phyloP scores from a whole-genome alignment of 257 asterid genomes.

The Gentiana dahurica region DNA sequence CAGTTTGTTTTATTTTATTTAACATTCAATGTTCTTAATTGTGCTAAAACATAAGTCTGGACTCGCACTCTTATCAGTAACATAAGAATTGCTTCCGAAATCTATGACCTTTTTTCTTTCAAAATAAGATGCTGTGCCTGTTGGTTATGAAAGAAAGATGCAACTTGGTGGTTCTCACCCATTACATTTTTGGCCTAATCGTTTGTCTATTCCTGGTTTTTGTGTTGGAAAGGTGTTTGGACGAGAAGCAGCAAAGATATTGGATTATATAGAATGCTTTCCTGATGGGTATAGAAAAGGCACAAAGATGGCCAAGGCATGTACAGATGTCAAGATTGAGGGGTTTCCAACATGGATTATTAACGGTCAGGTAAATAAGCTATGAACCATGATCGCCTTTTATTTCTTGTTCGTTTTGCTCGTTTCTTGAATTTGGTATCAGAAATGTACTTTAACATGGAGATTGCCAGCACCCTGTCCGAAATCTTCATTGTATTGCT shows the following conservation, averaged over 20 bases:
- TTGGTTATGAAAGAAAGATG: too few species aligned
- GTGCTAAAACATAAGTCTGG: too few species aligned
- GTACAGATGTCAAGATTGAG: constrained; percentile 43
- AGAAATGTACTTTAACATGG: not conserved
- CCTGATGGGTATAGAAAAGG: constrained; percentile 69
- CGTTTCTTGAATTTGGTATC: not conserved
- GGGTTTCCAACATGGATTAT: constrained; percentile 83
- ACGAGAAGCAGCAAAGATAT: constrained; percentile 58
- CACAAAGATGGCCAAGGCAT: constrained; percentile 53
- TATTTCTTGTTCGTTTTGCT: not conserved
- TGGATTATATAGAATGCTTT: constrained; percentile 82
- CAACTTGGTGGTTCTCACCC: too few species aligned
- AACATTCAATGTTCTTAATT: too few species aligned
- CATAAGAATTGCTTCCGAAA: too few species aligned
- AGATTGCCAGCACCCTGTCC: too few species aligned
- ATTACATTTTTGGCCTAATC: not conserved
- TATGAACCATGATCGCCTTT: not conserved
- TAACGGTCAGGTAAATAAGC: constrained; percentile 54
- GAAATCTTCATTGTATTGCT: too few species aligned
- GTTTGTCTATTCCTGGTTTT: not conserved
- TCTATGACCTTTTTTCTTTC: too few species aligned
- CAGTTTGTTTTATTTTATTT: not conserved
- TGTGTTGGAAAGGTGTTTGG: constrained; percentile 58
- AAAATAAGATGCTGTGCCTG: too few species aligned
- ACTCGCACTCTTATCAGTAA: too few species aligned